Base-by-base conservation (phyloP, 192 early-diverging fungal genomes). In the Piromyces finnis region DNA sequence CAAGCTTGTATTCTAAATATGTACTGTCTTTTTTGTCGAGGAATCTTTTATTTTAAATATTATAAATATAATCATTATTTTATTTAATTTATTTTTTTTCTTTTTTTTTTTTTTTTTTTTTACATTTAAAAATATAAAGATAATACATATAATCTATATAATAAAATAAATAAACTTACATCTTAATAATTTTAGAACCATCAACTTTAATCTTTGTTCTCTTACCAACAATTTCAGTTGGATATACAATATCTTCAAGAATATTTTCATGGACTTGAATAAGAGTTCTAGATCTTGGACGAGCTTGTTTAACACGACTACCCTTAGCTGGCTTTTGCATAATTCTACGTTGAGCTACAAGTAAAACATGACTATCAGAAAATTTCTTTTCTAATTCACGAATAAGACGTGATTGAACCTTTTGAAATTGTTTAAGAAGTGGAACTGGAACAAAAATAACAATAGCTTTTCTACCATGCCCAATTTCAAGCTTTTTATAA, bases 311-410 rank as follows among this genome's bases (percentile, higher is more conserved):
- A 81, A 91, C 90, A 85, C 95, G 95, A 82, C 93, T 92, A 82
- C 90, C 89, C 86, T 94, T 94, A 84, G 91, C 90, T 80, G 97
- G 97, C 91, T 95, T 95, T 84, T 90, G 90, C 87, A 98, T 88
- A 87, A 99, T 97, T 84, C 95, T 94, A 36, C 97, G 94, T 89
- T 98, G 94, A 82, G 96, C 92, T 83, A 94, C 84, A 80, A 99
- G 92, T 83, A 99, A 90, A 79, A 99, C 94, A 89, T 99, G 97
- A 83, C 96, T 93, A 89, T 99, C 97, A 84, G 94, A 95, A 92
- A 99, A 97, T 93, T 99, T 99, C 95, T 99, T 99, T 92, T 99
- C 97, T 84, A 99, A 91, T 91, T 99, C 97, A 86, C 97, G 95
- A 84, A 95, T 95, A 79, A 99, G 92, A 85, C 92, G 93, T 85